Evolutionary conservation across 2,329 filamentous ascomycete species (phyloP).

Genomic region (Alternaria conjuncta): DNA sequence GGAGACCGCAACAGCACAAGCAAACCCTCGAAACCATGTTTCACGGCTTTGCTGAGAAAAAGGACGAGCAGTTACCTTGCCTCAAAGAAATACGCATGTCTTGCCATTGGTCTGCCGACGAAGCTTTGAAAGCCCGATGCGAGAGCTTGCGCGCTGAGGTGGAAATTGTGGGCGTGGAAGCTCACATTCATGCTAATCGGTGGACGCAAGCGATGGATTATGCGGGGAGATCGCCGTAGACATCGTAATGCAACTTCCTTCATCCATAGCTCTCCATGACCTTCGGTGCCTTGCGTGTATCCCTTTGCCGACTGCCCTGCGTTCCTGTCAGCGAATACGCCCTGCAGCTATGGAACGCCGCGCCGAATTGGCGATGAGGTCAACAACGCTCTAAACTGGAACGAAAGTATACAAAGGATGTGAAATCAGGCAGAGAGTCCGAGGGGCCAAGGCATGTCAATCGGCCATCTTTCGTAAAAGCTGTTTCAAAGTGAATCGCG

Average conservation of each 20-base stretch:
- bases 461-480: not conserved
- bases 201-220: slow-evolving; percentile 13
- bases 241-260: not conserved
- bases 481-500: not conserved
- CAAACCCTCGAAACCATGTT: slow-evolving; percentile 20
- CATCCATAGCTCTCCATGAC: not conserved
- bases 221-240: slow-evolving; percentile 4
- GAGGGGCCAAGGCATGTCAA: not conserved
- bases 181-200: slow-evolving; percentile 9
- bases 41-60: slow-evolving; percentile 15
- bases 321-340: not conserved
- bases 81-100: not conserved
- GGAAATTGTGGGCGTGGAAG: slow-evolving; percentile 6
- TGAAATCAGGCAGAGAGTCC: not conserved
- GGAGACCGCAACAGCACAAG: slow-evolving; percentile 18
- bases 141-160: not conserved
- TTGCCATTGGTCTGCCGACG: not conserved
- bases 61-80: not conserved
- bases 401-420: not conserved
- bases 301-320: not conserved
- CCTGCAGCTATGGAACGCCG: not conserved
- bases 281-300: not conserved
- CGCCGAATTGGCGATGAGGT: not conserved
- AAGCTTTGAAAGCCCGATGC: not conserved
- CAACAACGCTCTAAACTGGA: not conserved